A percentile compares a stretch with the other conserved stretches of the same genome.
Evolutionary conservation across 106 monocot genomes (phyloP).

Genomic region (Vanilla planifolia): DNA sequence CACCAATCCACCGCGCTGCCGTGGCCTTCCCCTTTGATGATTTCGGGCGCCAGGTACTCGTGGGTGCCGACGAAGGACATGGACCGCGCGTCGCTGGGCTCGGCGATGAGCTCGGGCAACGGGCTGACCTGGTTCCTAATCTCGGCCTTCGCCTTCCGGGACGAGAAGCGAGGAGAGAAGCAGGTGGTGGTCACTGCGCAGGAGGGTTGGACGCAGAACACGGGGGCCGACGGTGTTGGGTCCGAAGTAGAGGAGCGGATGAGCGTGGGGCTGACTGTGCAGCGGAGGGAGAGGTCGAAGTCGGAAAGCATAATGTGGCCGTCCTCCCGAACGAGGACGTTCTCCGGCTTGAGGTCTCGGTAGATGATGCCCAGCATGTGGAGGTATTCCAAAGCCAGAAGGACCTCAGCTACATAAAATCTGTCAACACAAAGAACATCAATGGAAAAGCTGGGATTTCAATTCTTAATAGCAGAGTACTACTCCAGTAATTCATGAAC

Average conservation of each 20-base stretch:
- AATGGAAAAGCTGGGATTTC: no score
- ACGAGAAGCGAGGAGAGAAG: constrained; percentile 11
- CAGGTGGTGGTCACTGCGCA: constrained; percentile 10
- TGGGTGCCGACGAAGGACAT: constrained; percentile 26
- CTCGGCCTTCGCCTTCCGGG: constrained; percentile 7
- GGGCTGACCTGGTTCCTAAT: constrained; percentile 14
- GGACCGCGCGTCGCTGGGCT: constrained; percentile 16
- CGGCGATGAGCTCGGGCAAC: constrained; percentile 17
- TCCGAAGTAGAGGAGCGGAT: constrained; percentile 6
- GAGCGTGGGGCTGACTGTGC: constrained; percentile 15
- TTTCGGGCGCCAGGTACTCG: constrained; percentile 20
- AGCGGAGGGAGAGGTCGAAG: constrained; percentile 42
- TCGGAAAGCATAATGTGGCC: constrained; percentile 46
- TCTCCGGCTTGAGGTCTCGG: constrained; percentile 37
- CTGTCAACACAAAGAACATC: constrained; percentile 7
- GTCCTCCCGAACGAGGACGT: constrained; percentile 34
- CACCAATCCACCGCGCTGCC: constrained; percentile 24
- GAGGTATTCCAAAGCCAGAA: constrained; percentile 33
- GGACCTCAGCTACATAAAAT: constrained; percentile 37
- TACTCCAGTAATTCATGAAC: no score
- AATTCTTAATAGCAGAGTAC: no score
- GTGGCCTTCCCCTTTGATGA: constrained; percentile 10
- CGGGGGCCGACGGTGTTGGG: constrained; percentile 2
- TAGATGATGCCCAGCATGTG: constrained; percentile 44
- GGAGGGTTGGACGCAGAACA: constrained; percentile 13